phyloP scores from a whole-genome alignment of 2,329 filamentous ascomycete species.

The Stagonosporopsis chrysanthemi region DNA sequence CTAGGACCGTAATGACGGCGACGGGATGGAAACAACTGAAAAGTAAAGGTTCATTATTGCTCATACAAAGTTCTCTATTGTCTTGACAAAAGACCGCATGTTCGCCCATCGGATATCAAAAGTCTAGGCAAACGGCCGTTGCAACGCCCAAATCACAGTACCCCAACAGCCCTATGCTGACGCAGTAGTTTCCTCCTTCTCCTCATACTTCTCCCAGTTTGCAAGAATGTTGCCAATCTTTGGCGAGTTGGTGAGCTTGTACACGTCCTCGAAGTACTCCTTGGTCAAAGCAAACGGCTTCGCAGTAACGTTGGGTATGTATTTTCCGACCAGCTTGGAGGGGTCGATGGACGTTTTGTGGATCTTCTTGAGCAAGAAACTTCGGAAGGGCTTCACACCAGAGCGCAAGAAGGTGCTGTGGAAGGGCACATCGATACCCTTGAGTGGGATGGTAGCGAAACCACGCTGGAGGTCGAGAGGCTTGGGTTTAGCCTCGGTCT shows the following conservation, averaged over 20 bases:
- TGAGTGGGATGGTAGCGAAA: constrained; percentile 95
- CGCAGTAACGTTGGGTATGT: constrained; percentile 98
- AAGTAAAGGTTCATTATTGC: constrained; percentile 3
- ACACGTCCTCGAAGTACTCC: constrained; percentile 99
- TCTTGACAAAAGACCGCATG: constrained; percentile 1
- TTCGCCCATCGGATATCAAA: constrained; percentile 25
- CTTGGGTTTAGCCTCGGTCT: constrained; percentile 86
- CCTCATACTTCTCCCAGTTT: constrained; percentile 69
- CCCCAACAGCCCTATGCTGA: constrained; percentile 22
- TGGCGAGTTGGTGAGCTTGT: constrained; percentile 84
- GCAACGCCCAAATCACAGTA: constrained; percentile 22
- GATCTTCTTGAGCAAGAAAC: constrained; percentile 99
- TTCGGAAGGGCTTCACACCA: constrained; percentile 98
- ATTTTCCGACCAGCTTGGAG: constrained; percentile 95
- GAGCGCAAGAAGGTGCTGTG: constrained; percentile 98
- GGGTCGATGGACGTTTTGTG: constrained; percentile 99
- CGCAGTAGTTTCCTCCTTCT: constrained; percentile 43
- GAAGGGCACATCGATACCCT: constrained; percentile 98
- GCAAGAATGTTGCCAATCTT: constrained; percentile 81
- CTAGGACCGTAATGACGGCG: constrained; percentile 11
- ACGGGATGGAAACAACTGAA: not conserved
- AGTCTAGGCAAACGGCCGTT: constrained; percentile 18
- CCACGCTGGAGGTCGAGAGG: constrained; percentile 92
- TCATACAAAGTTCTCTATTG: constrained; percentile 1
- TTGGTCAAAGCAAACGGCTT: constrained; percentile 94